Conservation (phyloP, 106 monocot genomes). For the Allium cepa region DNA sequence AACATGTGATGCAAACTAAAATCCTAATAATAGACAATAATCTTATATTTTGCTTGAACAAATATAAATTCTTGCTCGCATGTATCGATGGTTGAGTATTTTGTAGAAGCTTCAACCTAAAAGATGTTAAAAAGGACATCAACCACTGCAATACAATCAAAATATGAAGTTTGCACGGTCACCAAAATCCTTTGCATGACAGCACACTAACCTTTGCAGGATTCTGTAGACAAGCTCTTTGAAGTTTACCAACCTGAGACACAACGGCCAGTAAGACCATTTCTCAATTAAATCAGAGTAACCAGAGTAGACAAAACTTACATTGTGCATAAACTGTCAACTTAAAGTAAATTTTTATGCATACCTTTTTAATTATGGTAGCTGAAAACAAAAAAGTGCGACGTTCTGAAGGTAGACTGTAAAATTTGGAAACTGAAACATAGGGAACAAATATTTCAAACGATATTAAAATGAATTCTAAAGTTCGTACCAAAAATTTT, state of each 20-base stretch:
- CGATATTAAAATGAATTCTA: too few species aligned
- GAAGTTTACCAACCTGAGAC: slow-evolving; percentile 80
- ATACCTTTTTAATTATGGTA: slow-evolving; percentile 97
- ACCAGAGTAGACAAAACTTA: background rate
- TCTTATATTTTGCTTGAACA: slow-evolving; percentile 86
- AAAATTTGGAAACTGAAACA: background rate
- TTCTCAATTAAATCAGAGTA: background rate
- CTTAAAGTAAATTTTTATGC: background rate
- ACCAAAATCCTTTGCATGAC: background rate
- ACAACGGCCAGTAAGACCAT: background rate
- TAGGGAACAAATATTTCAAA: background rate
- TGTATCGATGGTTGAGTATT: slow-evolving; percentile 92
- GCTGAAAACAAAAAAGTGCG: slow-evolving; percentile 91
- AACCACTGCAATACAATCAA: too few species aligned
- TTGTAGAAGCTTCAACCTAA: slow-evolving; percentile 82
- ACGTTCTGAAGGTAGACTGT: slow-evolving; percentile 71
- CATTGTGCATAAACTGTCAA: background rate
- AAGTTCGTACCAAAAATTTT: slow-evolving; percentile 73
- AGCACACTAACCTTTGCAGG: slow-evolving; percentile 69
- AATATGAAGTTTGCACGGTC: too few species aligned
- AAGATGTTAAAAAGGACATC: background rate
- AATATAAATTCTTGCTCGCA: slow-evolving; percentile 72
- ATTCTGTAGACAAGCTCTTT: slow-evolving; percentile 89
- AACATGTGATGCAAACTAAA: too few species aligned
- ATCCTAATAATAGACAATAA: background rate